phyloP scores from a whole-genome alignment of 1,284 basidiomycete species.

The Irpex rosettiformis region DNA sequence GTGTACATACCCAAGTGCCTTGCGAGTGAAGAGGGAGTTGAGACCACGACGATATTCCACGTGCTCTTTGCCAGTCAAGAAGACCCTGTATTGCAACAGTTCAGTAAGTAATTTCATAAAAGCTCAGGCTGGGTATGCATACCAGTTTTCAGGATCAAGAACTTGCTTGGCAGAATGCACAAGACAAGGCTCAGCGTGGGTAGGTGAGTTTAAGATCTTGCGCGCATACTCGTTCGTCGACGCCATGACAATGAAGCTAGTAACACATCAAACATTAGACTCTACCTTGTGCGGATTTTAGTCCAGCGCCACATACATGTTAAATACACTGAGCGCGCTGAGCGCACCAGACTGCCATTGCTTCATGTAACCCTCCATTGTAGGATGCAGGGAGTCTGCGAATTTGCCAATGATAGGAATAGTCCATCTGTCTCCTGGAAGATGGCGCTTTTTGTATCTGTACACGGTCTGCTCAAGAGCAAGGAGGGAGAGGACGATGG shows the following conservation, averaged over 20 bases:
- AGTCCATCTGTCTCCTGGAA: constrained; percentile 88
- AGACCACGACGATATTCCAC: constrained; percentile 93
- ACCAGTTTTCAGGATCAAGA: constrained; percentile 91
- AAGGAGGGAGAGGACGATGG: constrained; percentile 63
- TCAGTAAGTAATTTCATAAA: not conserved
- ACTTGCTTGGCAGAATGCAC: constrained; percentile 92
- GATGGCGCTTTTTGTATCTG: constrained; percentile 80
- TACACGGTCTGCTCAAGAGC: constrained; percentile 83
- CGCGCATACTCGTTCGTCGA: constrained; percentile 88
- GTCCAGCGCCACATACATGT: constrained; percentile 68
- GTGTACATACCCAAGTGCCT: constrained; percentile 73
- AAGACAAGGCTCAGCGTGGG: constrained; percentile 88
- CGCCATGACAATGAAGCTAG: constrained; percentile 98
- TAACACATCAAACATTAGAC: constrained; percentile 8
- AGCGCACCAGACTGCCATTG: constrained; percentile 88
- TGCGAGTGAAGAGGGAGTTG: constrained; percentile 92
- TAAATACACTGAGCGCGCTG: constrained; percentile 89
- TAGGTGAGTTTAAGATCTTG: constrained; percentile 92
- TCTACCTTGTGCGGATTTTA: constrained; percentile 3
- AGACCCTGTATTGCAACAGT: constrained; percentile 71
- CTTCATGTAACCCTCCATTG: constrained; percentile 84
- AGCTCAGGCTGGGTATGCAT: constrained; percentile 13
- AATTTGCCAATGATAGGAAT: constrained; percentile 95
- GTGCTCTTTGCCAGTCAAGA: constrained; percentile 91
- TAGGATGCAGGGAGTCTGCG: constrained; percentile 83